Percentiles rank a stretch among this genome's conserved stretches.
phyloP scores from a whole-genome alignment of 1,139 yeast species.

The Geotrichum klebahnii region DNA sequence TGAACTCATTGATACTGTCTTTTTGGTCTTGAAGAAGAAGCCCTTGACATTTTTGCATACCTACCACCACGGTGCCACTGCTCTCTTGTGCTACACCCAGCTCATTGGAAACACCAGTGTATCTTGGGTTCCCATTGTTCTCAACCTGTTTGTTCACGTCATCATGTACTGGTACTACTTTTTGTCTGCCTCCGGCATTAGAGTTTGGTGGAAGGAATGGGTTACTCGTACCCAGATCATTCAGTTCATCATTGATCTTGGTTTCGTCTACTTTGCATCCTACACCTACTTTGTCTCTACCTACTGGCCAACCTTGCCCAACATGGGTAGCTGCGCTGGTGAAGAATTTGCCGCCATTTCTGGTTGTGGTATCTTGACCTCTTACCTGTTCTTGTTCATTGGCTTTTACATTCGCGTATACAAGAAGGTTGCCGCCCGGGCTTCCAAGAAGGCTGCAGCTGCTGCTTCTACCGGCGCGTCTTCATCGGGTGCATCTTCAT shows the following conservation, averaged over 20 bases:
- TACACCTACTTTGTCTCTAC: conserved; percentile 49
- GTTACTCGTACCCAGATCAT: conserved; percentile 94
- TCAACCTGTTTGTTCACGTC: conserved; percentile 90
- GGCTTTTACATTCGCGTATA: conserved; percentile 89
- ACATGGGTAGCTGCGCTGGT: conserved; percentile 85
- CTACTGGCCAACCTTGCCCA: conserved; percentile 58
- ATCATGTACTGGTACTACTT: conserved; percentile 98
- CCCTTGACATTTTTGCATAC: conserved; percentile 83
- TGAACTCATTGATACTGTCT: conserved; percentile 88
- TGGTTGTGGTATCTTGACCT: conserved; percentile 84
- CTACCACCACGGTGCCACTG: conserved; percentile 98
- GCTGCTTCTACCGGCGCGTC: conserved; percentile 23
- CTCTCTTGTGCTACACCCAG: conserved; percentile 90
- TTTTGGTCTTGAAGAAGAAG: conserved; percentile 87
- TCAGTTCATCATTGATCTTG: conserved; percentile 86
- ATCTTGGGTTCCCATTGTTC: conserved; percentile 89
- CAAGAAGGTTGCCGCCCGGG: conserved; percentile 40
- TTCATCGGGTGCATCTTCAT: conserved; percentile 22
- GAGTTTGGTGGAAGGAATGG: conserved; percentile 99
- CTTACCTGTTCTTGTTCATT: conserved; percentile 85
- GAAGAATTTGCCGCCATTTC: conserved; percentile 87
- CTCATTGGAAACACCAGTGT: conserved; percentile 82
- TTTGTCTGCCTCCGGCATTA: conserved; percentile 85
- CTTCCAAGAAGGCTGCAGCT: conserved; percentile 19
- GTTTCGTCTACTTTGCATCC: conserved; percentile 87